Percentiles rank a stretch among this genome's conserved stretches.
These are phyloP conservation scores for Meripilus lineatus DNA, from an alignment of 1,284 basidiomycete genomes.

Conservation along the genomic window DNA sequence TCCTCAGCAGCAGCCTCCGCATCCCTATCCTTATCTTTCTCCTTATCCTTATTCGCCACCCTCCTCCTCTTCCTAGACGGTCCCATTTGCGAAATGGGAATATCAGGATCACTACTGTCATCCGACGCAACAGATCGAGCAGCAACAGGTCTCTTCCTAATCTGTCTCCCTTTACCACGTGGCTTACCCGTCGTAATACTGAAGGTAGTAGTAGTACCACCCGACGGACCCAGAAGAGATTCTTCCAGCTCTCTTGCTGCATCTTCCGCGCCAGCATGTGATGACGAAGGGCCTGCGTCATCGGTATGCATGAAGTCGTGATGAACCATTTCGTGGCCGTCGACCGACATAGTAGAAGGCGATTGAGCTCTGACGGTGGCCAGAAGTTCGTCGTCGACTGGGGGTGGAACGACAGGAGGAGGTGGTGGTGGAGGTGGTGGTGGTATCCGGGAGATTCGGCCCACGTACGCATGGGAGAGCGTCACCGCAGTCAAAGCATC, in stretches of 20 bases:
- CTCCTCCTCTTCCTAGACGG: conserved; percentile 48
- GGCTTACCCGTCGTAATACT: too few relatives aligned
- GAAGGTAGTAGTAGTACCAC: conserved; percentile 16
- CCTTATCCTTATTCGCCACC: conserved; percentile 32
- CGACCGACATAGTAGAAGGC: conserved; percentile 14
- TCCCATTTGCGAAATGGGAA: conserved; percentile 31
- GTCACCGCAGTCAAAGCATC: conserved; percentile 55
- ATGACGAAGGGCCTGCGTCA: conserved; percentile 18
- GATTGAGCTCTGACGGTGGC: conserved; percentile 26
- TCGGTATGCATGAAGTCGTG: conserved; percentile 22
- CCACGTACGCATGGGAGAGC: conserved; percentile 61
- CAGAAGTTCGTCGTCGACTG: conserved; percentile 36
- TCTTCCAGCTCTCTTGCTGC: conserved; percentile 40
- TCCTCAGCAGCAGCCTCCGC: conserved; percentile 42
- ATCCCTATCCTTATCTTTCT: too few relatives aligned
- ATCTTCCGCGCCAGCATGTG: conserved; percentile 32
- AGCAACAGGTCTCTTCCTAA: conserved; percentile 44
- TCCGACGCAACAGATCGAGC: conserved; percentile 46
- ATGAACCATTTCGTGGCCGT: conserved; percentile 16
- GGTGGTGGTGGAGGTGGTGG: conserved; percentile 50
- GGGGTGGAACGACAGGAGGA: conserved; percentile 29
- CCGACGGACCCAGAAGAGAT: conserved; percentile 27
- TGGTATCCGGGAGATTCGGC: conserved; percentile 57
- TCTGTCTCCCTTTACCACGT: conserved; percentile 35
- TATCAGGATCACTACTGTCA: conserved; percentile 46